Percentiles rank a stretch among this genome's conserved stretches.
Evolutionary conservation across 768 basidiomycete species (phyloP).

Genomic region (Cubamyces sp.): DNA sequence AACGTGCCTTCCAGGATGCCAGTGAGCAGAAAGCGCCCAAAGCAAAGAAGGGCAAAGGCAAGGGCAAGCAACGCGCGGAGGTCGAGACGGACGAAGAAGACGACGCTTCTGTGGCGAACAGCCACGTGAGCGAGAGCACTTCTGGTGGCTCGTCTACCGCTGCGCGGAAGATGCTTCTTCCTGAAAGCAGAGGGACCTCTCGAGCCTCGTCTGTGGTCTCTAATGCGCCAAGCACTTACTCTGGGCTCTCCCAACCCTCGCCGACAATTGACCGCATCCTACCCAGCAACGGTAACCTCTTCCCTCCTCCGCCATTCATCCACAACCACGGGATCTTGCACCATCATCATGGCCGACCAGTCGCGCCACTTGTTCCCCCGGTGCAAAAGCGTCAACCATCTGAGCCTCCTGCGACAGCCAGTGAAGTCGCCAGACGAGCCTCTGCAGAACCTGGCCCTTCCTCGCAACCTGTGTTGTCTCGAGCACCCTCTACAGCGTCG

Average conservation of each 20-base stretch:
- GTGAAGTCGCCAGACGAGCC: background rate
- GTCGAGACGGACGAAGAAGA: constrained; percentile 18
- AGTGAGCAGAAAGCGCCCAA: background rate
- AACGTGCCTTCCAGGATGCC: background rate
- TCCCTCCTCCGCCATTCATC: constrained; percentile 29
- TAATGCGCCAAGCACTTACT: constrained; percentile 30
- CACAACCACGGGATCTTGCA: constrained; percentile 33
- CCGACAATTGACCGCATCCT: constrained; percentile 24
- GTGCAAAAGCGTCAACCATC: constrained; percentile 12
- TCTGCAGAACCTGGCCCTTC: constrained; percentile 18
- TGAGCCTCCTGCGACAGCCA: background rate
- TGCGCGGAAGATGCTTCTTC: constrained; percentile 40
- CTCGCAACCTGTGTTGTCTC: constrained; percentile 16
- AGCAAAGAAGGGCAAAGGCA: constrained; percentile 33
- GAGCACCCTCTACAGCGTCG: background rate
- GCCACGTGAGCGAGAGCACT: constrained; percentile 29
- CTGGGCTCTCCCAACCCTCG: constrained; percentile 30
- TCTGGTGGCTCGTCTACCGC: constrained; percentile 46
- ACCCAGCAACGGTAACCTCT: constrained; percentile 4
- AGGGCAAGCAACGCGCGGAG: constrained; percentile 38
- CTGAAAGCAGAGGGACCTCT: constrained; percentile 28
- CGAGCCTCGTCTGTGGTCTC: constrained; percentile 55
- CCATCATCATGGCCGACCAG: constrained; percentile 33
- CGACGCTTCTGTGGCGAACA: constrained; percentile 26
- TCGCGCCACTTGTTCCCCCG: constrained; percentile 5